Percentiles rank a stretch among this genome's conserved stretches.
phyloP scores from a whole-genome alignment of 129 eudicot species.

The Arctium minus region DNA sequence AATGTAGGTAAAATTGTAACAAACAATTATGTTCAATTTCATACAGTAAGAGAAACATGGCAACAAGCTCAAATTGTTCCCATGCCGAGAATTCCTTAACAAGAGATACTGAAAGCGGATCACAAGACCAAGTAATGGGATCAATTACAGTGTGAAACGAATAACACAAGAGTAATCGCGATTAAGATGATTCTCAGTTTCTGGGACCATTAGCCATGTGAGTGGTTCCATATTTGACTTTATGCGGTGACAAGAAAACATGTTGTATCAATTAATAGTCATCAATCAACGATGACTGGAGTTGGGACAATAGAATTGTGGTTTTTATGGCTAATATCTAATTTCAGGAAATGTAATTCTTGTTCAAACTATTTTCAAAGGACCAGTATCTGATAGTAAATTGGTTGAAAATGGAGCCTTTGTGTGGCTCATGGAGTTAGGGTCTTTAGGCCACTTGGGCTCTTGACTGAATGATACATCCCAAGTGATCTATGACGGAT shows the following conservation, averaged over 20 bases:
- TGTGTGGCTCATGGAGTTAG: neutral
- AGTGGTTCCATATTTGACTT: neutral
- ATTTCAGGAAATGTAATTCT: neutral
- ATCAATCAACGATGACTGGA: neutral
- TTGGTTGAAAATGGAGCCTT: neutral
- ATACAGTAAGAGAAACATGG: neutral
- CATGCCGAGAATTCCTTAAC: neutral
- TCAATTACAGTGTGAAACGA: neutral
- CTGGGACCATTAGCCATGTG: neutral
- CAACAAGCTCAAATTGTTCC: neutral
- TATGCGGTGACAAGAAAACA: neutral
- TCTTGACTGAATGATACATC: neutral
- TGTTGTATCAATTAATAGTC: neutral
- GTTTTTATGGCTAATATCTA: neutral
- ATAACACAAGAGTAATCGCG: neutral
- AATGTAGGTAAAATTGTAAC: too few species aligned
- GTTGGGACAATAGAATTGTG: neutral
- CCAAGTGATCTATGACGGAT: neutral
- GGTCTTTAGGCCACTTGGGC: neutral
- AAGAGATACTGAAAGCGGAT: neutral
- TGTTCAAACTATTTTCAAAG: neutral
- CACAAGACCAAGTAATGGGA: neutral
- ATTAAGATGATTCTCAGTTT: neutral
- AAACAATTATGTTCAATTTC: neutral
- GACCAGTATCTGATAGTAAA: neutral